These are phyloP conservation scores for Ephemerocybe angulata DNA, from an alignment of 768 basidiomycete species.

Conservation along the genomic window DNA sequence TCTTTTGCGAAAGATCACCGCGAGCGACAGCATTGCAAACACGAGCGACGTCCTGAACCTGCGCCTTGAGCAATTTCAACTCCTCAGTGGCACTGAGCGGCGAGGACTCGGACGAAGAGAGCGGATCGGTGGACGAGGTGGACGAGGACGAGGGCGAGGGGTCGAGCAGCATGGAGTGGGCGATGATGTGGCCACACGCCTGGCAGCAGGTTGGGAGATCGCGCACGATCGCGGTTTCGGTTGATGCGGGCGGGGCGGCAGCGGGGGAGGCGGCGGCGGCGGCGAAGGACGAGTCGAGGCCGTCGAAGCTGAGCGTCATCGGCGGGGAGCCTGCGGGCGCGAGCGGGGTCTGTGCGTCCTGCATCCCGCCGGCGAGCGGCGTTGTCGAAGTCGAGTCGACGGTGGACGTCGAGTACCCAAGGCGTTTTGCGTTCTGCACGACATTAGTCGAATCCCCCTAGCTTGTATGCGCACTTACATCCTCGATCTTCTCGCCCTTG, in stretches of 20 bases:
- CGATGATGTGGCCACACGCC: background rate
- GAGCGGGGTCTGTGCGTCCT: background rate
- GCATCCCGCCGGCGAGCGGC: slow-evolving; percentile 3
- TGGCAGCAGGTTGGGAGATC: background rate
- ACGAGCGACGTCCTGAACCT: slow-evolving; percentile 72
- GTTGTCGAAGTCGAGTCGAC: background rate
- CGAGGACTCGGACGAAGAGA: slow-evolving; percentile 15
- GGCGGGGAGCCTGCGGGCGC: slow-evolving; percentile 9
- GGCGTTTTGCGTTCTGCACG: slow-evolving; percentile 1
- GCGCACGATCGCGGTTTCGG: slow-evolving; percentile 20
- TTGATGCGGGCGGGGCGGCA: slow-evolving; percentile 36
- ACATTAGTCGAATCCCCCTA: no score
- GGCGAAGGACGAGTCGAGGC: slow-evolving; percentile 40
- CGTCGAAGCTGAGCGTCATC: slow-evolving; percentile 41
- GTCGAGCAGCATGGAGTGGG: background rate
- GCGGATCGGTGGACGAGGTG: slow-evolving; percentile 38
- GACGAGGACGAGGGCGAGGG: background rate
- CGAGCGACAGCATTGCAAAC: slow-evolving; percentile 74
- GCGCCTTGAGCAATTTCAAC: slow-evolving; percentile 70
- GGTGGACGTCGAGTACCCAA: background rate
- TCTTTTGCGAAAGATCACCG: slow-evolving; percentile 69
- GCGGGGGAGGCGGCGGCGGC: slow-evolving; percentile 33
- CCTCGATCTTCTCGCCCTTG: no score
- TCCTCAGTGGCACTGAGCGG: slow-evolving; percentile 67
- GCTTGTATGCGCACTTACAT: no score